Evolutionary conservation across 148 eudicot species (phyloP).

Genomic region (Chenopodium quinoa): DNA sequence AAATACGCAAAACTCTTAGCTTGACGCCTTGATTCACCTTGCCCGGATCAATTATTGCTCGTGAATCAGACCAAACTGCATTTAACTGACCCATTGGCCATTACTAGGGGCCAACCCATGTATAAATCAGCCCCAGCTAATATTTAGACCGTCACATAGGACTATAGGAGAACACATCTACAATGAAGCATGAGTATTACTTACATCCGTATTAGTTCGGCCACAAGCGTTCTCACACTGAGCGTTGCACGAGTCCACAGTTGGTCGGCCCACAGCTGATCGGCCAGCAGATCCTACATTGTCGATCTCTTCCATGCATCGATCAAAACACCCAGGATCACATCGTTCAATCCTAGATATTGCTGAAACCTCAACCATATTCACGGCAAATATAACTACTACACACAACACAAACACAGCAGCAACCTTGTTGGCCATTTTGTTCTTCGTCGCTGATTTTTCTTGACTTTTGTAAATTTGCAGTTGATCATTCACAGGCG

Average conservation of each 20-base stretch:
- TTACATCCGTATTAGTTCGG: neutral
- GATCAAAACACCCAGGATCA: conserved; percentile 5
- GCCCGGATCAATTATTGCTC: too few relatives aligned
- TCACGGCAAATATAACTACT: neutral
- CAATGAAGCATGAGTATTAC: neutral
- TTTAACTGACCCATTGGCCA: too few relatives aligned
- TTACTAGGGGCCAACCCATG: too few relatives aligned
- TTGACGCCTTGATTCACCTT: too few relatives aligned
- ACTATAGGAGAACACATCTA: too few relatives aligned
- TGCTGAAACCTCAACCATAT: conserved; percentile 3
- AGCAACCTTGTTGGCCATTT: conserved; percentile 29
- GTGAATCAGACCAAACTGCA: too few relatives aligned
- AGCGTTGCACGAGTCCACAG: conserved; percentile 7
- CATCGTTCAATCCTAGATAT: neutral
- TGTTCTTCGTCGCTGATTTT: neutral
- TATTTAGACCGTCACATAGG: too few relatives aligned
- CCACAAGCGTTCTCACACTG: conserved; percentile 7
- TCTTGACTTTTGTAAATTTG: neutral
- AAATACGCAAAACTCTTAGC: too few relatives aligned
- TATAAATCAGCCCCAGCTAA: too few relatives aligned
- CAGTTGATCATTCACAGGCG: neutral
- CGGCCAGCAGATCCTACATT: neutral
- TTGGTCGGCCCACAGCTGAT: conserved; percentile 1
- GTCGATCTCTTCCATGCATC: conserved; percentile 4
- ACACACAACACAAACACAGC: conserved; percentile 18